A percentile compares a stretch with the other conserved stretches of the same genome.
Conservation (phyloP, 2,329 filamentous ascomycete species). For the Penicillium brasilianum region DNA sequence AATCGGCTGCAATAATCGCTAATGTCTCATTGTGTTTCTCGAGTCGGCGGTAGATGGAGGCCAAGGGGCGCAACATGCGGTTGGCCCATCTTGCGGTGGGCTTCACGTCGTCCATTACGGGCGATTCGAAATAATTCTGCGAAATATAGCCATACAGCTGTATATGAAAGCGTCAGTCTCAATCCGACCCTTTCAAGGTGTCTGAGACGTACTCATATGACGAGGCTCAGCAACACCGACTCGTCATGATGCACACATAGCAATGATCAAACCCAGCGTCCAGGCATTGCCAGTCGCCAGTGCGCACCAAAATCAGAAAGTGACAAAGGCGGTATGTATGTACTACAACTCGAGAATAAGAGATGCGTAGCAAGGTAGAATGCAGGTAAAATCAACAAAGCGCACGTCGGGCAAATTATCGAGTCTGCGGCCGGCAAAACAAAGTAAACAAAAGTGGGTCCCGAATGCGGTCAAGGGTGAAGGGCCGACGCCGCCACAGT, state of each 20-base stretch:
- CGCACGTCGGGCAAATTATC: constrained; percentile 2
- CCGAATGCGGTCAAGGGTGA: constrained; percentile 30
- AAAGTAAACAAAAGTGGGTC: constrained; percentile 37
- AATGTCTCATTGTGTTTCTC: constrained; percentile 47
- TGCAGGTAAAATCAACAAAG: constrained; percentile 7
- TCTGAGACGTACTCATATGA: constrained; percentile 17
- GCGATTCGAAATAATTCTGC: constrained; percentile 12
- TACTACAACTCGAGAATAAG: constrained; percentile 15
- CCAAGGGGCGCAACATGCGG: constrained; percentile 50
- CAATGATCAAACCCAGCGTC: constrained; percentile 13
- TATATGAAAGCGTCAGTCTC: constrained; percentile 3
- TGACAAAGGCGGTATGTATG: constrained; percentile 1
- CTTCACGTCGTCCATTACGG: constrained; percentile 44
- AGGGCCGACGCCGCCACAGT: background rate
- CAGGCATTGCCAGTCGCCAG: constrained; percentile 12
- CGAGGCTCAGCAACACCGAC: constrained; percentile 7
- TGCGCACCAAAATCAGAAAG: constrained; percentile 3
- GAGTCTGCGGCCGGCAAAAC: constrained; percentile 18
- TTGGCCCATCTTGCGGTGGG: constrained; percentile 51
- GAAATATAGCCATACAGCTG: constrained; percentile 13
- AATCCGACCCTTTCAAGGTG: background rate
- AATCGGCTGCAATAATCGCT: constrained; percentile 33
- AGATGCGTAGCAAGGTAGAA: constrained; percentile 14
- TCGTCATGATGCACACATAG: constrained; percentile 24
- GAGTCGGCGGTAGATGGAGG: constrained; percentile 46